Evolutionary conservation across 2,329 filamentous ascomycete genomes (phyloP).

Genomic region (Botrytis hyacinthi): DNA sequence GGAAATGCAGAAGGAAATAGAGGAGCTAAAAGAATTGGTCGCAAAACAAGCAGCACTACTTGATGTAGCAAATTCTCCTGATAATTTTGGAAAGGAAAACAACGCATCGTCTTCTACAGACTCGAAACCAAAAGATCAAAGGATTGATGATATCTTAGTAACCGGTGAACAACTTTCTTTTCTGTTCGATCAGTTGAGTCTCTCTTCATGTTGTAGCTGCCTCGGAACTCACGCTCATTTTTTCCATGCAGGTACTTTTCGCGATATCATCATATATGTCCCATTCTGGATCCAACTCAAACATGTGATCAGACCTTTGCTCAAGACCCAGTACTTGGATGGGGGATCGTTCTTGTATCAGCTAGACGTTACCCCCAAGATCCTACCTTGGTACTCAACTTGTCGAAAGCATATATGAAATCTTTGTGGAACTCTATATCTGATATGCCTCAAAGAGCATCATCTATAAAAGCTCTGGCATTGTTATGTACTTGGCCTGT

Average conservation of each 20-base stretch:
- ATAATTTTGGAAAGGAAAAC: slow-evolving; percentile 53
- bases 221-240: slow-evolving; percentile 28
- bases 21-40: slow-evolving; percentile 46
- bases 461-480: slow-evolving; percentile 33
- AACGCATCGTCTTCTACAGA: slow-evolving; percentile 44
- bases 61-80: slow-evolving; percentile 41
- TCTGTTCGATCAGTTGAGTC: slow-evolving; percentile 23
- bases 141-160: slow-evolving; percentile 22
- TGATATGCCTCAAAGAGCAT: slow-evolving; percentile 27
- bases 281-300: slow-evolving; percentile 56
- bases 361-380: slow-evolving; percentile 58
- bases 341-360: slow-evolving; percentile 63
- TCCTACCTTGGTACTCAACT: slow-evolving; percentile 46
- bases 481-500: slow-evolving; percentile 37
- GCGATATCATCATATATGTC: slow-evolving; percentile 62
- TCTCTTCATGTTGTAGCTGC: slow-evolving; percentile 28
- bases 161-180: slow-evolving; percentile 23
- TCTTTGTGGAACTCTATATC: slow-evolving; percentile 29
- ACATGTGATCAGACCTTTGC: slow-evolving; percentile 57
- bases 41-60: slow-evolving; percentile 20
- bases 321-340: slow-evolving; percentile 63
- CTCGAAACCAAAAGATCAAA: slow-evolving; percentile 25
- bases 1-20: slow-evolving; percentile 59
- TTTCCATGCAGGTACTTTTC: slow-evolving; percentile 54
- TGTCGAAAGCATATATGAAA: slow-evolving; percentile 25